Base-by-base conservation (phyloP, 1,284 basidiomycete genomes). In the Malassezia vespertilionis region DNA sequence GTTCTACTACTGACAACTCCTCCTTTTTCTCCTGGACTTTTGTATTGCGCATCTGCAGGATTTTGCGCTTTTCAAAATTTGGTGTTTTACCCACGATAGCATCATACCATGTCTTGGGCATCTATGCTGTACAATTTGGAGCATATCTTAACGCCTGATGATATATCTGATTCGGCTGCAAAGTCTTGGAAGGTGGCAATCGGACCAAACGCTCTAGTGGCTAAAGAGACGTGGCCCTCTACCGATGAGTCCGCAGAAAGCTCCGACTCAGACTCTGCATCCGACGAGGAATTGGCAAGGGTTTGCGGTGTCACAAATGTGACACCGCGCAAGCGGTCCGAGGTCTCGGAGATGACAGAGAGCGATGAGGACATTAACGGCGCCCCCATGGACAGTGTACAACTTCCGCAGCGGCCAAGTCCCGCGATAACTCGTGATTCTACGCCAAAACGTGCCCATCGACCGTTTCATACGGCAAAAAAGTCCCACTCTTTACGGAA, bases 391-490 rank as follows among this genome's bases (percentile, higher is more conserved):
- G n/a, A 4, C 34, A 24, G 24, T 33, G 18, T 21, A 9, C 20
- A 14, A 5, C 33, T 50, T 2, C 47, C 47, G 5, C 47, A 44
- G 36, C 47, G 47, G 7, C 47, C 47, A 7, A 24, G 30, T 11
- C 23, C 17, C 4, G 47, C 47, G 17, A 14, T 50, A 3, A 50
- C 42, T 6, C 47, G 47, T 7, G 28, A 49, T 24, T 7, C 7
- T n/a, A 24, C 31, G 17, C 24, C 30, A 5, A 9, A 26, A 6
- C 33, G 46, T 20, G 20, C 22, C 10, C 46, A 34, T 14, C 24
- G 41, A 11, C 9, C 11, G 8, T 5, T n/a, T 15, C 12, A 37
- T 17, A 20, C 39, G 10, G 7, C 18, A n/a, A 11, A 15, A 18
- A 7, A 21, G 15, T 42, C 23, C 21, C 24, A 26, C 3, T 24